Conservation (phyloP, 2,329 filamentous ascomycete species). For the Aureobasidium uvarum region DNA sequence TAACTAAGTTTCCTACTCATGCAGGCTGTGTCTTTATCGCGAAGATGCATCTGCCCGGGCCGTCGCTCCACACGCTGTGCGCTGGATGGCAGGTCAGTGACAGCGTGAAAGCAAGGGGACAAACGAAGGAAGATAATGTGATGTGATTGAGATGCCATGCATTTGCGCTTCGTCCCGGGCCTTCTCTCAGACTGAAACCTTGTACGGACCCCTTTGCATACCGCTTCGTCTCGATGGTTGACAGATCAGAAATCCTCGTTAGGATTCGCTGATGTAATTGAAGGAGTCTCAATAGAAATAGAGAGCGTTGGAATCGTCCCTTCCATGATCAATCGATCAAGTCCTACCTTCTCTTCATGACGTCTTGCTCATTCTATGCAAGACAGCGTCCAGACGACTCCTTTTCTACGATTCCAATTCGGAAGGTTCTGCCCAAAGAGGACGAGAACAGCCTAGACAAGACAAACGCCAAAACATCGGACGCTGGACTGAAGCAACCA, state of each 20-base stretch:
- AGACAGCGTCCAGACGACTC: slow-evolving; percentile 17
- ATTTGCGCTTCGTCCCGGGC: slow-evolving; percentile 26
- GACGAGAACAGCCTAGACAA: slow-evolving; percentile 4
- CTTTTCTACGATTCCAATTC: neutral
- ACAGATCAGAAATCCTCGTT: slow-evolving; percentile 10
- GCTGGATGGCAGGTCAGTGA: slow-evolving; percentile 6
- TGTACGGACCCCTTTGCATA: slow-evolving; percentile 20
- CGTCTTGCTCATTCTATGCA: neutral
- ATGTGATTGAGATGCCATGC: slow-evolving; percentile 27
- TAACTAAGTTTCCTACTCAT: slow-evolving; percentile 4
- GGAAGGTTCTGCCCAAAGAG: neutral
- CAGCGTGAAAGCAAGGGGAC: slow-evolving; percentile 5
- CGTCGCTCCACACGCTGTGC: slow-evolving; percentile 4
- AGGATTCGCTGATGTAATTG: neutral
- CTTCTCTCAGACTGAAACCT: slow-evolving; percentile 23
- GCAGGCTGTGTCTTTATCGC: slow-evolving; percentile 18
- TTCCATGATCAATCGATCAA: neutral
- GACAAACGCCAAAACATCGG: neutral
- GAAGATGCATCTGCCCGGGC: slow-evolving; percentile 1
- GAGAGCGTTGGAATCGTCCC: slow-evolving; percentile 8
- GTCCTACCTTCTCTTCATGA: neutral
- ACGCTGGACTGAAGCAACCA: neutral
- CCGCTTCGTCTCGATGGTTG: slow-evolving; percentile 2
- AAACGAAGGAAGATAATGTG: slow-evolving; percentile 16
- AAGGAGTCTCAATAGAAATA: slow-evolving; percentile 1